These are phyloP conservation scores for Wickerhamomyces strasburgensis DNA, from an alignment of 805 yeast species.

Conservation along the genomic window DNA sequence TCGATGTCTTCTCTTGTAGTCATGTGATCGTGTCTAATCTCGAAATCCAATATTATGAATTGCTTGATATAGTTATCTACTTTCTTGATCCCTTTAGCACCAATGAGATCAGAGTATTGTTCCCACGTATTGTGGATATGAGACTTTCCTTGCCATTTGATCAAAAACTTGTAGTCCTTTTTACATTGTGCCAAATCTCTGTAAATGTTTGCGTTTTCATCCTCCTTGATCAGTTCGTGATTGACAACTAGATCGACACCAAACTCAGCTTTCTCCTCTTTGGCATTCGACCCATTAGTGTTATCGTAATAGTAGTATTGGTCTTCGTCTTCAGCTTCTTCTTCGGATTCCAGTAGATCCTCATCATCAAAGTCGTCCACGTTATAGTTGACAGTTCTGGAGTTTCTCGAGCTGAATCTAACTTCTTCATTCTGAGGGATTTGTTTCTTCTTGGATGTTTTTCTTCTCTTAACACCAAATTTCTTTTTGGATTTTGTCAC, in stretches of 20 bases:
- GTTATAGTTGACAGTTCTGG: constrained; percentile 65
- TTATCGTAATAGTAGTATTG: constrained; percentile 19
- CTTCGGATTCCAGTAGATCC: constrained; percentile 33
- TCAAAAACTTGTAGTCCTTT: constrained; percentile 50
- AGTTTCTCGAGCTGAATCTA: constrained; percentile 71
- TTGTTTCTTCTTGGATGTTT: constrained; percentile 17
- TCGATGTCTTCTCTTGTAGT: constrained; percentile 91
- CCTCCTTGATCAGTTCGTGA: constrained; percentile 42
- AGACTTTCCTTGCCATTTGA: constrained; percentile 85
- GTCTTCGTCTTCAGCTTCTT: constrained; percentile 27
- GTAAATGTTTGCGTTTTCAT: constrained; percentile 25
- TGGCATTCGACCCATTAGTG: constrained; percentile 14
- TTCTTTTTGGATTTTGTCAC: constrained; percentile 25
- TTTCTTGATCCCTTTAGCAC: constrained; percentile 71
- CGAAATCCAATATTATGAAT: constrained; percentile 65
- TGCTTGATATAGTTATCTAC: constrained; percentile 88
- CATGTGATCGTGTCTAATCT: constrained; percentile 70
- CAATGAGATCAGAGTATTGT: constrained; percentile 41
- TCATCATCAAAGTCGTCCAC: constrained; percentile 57
- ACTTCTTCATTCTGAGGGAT: constrained; percentile 41
- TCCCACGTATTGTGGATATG: constrained; percentile 98
- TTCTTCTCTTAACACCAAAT: constrained; percentile 20
- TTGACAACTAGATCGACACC: constrained; percentile 49
- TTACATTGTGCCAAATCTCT: constrained; percentile 49
- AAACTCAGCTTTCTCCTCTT: constrained; percentile 23